A percentile compares a stretch with the other conserved stretches of the same genome.
These are phyloP conservation scores for Ascocoryne sarcoides DNA, from an alignment of 2,329 filamentous ascomycete genomes.

Conservation along the genomic window DNA sequence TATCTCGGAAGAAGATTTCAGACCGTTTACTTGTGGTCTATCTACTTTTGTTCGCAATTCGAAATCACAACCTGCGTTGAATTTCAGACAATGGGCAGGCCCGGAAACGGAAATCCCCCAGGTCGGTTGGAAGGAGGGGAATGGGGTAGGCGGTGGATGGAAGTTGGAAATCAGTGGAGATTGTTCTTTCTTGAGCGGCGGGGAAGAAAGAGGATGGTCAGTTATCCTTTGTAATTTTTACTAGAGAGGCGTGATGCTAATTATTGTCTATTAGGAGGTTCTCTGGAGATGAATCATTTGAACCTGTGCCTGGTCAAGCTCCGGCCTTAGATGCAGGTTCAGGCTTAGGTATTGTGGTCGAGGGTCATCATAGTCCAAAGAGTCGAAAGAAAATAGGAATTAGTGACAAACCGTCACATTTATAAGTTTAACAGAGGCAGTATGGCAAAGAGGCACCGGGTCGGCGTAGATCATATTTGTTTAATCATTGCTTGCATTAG, in stretches of 20 bases:
- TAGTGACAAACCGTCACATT: not conserved
- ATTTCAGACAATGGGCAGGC: constrained; percentile 33
- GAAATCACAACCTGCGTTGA: constrained; percentile 28
- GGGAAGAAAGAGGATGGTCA: constrained; percentile 84
- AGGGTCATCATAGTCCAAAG: constrained; percentile 17
- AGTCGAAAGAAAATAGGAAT: not conserved
- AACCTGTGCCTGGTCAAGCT: constrained; percentile 24
- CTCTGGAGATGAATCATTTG: constrained; percentile 49
- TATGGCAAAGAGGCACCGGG: no score
- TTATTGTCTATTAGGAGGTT: constrained; percentile 36
- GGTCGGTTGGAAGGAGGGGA: constrained; percentile 47
- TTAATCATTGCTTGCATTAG: no score
- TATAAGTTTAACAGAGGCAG: no score
- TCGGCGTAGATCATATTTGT: no score
- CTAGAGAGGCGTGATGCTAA: not conserved
- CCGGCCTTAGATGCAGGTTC: constrained; percentile 26
- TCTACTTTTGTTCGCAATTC: constrained; percentile 54
- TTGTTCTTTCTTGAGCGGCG: constrained; percentile 69
- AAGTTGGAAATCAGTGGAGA: constrained; percentile 72
- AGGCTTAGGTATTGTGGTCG: constrained; percentile 29
- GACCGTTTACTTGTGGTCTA: constrained; percentile 74
- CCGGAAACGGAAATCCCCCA: constrained; percentile 31
- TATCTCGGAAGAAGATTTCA: constrained; percentile 68
- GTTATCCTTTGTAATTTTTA: constrained; percentile 23
- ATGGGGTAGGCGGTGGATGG: constrained; percentile 70